Percentiles rank a stretch among this genome's conserved stretches.
Evolutionary conservation across 768 basidiomycete genomes (phyloP).

Genomic region (Lentinula sp.): DNA sequence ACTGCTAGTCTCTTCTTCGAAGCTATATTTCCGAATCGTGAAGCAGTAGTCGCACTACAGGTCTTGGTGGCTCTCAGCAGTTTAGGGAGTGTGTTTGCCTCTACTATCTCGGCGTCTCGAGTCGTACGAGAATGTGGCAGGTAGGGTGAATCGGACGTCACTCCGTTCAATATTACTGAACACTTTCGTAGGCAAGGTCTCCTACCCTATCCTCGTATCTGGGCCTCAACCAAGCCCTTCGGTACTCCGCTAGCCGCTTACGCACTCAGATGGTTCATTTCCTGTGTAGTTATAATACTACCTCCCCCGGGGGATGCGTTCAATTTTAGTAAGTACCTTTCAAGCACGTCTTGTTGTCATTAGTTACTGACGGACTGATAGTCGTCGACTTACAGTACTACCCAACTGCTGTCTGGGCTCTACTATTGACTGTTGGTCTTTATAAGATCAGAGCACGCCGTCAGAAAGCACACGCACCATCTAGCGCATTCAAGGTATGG

Average conservation of each 20-base stretch:
- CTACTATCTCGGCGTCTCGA: slow-evolving; percentile 35
- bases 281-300: slow-evolving; percentile 42
- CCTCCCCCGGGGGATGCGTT: slow-evolving; percentile 38
- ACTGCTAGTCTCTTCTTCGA: slow-evolving; percentile 46
- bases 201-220: slow-evolving; percentile 45
- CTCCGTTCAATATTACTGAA: neutral
- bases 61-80: slow-evolving; percentile 33
- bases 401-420: slow-evolving; percentile 29
- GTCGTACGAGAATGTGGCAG: slow-evolving; percentile 40
- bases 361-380: slow-evolving; percentile 8
- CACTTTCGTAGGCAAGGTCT: slow-evolving; percentile 35
- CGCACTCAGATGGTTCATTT: slow-evolving; percentile 38
- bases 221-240: slow-evolving; percentile 45
- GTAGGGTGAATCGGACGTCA: slow-evolving; percentile 4
- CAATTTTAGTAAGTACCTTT: slow-evolving; percentile 28
- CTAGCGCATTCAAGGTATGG: slow-evolving; percentile 30
- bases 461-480: slow-evolving; percentile 22
- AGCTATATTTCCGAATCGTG: slow-evolving; percentile 38
- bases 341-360: neutral
- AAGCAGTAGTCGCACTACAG: slow-evolving; percentile 27
- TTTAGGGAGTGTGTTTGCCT: slow-evolving; percentile 32
- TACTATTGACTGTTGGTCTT: slow-evolving; percentile 27
- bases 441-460: slow-evolving; percentile 29
- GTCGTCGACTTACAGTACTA: slow-evolving; percentile 35
- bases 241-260: slow-evolving; percentile 44